These are phyloP conservation scores for Calcarisporium arbuscula DNA, from an alignment of 2,329 filamentous ascomycete species.

Conservation along the genomic window DNA sequence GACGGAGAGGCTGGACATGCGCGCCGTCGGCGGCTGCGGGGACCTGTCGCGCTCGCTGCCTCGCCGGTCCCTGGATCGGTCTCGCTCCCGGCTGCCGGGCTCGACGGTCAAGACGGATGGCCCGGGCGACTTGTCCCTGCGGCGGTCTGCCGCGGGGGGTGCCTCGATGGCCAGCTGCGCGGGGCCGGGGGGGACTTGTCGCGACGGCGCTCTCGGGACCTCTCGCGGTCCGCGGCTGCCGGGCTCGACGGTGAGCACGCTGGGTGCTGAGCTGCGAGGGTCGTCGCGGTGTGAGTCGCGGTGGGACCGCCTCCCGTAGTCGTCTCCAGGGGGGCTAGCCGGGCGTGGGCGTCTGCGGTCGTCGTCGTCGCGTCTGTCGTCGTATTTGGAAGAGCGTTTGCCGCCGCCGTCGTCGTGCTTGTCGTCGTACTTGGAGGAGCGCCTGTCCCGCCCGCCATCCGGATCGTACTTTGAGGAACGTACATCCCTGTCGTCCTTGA, in stretches of 20 bases:
- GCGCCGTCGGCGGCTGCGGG: conserved; percentile 40
- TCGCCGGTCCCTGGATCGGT: conserved; percentile 24
- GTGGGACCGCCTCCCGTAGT: conserved; percentile 4
- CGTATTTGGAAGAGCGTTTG: background rate
- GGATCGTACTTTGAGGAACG: too few species aligned
- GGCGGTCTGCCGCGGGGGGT: too few species aligned
- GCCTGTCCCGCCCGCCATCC: too few species aligned
- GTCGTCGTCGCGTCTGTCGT: conserved; percentile 8
- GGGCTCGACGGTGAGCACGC: conserved; percentile 37
- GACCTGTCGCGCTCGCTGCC: conserved; percentile 35
- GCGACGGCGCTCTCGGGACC: conserved; percentile 25
- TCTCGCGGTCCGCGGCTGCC: conserved; percentile 26
- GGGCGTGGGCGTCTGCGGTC: conserved; percentile 8
- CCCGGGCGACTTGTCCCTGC: conserved; percentile 21
- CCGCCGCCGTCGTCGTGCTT: too few species aligned
- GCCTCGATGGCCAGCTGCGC: conserved; percentile 14
- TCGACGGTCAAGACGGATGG: conserved; percentile 16
- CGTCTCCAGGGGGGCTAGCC: too few species aligned
- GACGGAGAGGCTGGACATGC: conserved; percentile 48
- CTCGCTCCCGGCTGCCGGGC: conserved; percentile 11
- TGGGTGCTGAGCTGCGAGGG: conserved; percentile 29
- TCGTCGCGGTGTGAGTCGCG: conserved; percentile 23
- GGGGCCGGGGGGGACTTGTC: conserved; percentile 19
- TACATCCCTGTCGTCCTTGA: too few species aligned
- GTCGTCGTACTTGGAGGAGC: too few species aligned